phyloP scores from a whole-genome alignment of 2,329 filamentous ascomycete species.

The Aureobasidium musti region DNA sequence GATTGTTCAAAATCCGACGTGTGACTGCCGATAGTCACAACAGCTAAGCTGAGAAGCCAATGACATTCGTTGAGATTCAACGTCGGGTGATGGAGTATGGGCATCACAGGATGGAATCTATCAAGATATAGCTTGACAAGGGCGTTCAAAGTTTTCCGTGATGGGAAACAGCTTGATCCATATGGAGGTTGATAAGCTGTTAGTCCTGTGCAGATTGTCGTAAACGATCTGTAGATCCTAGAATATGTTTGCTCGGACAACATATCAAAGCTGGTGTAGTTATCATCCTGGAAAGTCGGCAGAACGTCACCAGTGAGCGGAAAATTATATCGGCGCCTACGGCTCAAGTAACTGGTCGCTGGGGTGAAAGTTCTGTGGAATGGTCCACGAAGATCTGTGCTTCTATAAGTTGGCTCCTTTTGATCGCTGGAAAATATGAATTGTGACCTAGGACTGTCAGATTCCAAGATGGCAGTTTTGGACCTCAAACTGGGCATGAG shows the following conservation, averaged over 20 bases:
- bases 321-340: constrained; percentile 25
- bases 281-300: not conserved
- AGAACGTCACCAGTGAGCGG: constrained; percentile 12
- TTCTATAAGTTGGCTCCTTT: not conserved
- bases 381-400: not conserved
- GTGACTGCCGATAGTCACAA: constrained; percentile 38
- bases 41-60: constrained; percentile 37
- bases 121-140: constrained; percentile 38
- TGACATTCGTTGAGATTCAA: constrained; percentile 31
- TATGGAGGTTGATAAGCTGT: constrained; percentile 31
- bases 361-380: constrained; percentile 14
- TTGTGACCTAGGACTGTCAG: not conserved
- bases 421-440: not conserved
- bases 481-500: not conserved
- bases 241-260: constrained; percentile 31
- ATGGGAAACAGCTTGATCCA: constrained; percentile 35
- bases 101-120: constrained; percentile 38
- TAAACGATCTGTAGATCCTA: constrained; percentile 32
- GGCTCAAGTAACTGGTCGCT: constrained; percentile 6
- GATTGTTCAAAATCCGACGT: constrained; percentile 32
- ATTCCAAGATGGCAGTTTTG: not conserved
- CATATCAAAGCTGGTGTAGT: constrained; percentile 27
- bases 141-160: constrained; percentile 33
- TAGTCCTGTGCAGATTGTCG: constrained; percentile 18
- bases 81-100: constrained; percentile 37